Base-by-base conservation (phyloP, 2,329 filamentous ascomycete genomes). In the Tricladium varicosporioides region DNA sequence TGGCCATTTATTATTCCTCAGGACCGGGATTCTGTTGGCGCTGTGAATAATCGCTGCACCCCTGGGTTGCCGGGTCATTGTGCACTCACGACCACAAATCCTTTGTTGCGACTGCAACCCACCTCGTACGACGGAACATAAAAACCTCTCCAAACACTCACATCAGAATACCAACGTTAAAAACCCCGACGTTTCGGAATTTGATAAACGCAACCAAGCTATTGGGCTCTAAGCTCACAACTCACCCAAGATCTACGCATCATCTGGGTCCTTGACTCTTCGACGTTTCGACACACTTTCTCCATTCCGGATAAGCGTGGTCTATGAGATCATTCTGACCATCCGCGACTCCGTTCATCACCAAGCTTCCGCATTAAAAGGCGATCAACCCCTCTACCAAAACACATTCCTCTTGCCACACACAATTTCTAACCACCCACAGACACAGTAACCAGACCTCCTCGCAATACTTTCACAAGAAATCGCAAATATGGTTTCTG, bases 401-500 rank as follows among this genome's bases (percentile, higher is more conserved):
- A 43, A 43, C 40, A 43, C 43, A 46, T 22, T 16, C 13, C 40
- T 46, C 16, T 16, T 22, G 10, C 43, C 4, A 18, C 43, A 15
- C 13, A 13, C 16, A 22, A 2, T 15, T 15, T 22, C 43, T 16
- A 4, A 16, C 13, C 43, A 15, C 18, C 43, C 13, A 22, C 14
- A 46, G 40, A 16, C n/a, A 15, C 14, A 4, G 3, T 15, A 16
- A 10, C n/a, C 43, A 10, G 15, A 4, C 43, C 13, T 15, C 15
- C 15, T 15, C 16, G 10, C 43, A 40, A 40, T 15, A 10, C 15
- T n/a, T n/a, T 3, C 13, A 16, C 43, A 46, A 15, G 3, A 46
- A 16, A 13, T 16, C 14, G 13, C 19, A 42, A 54, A 50, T 9
- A 67, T 69, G 64, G 53, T 45, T 53, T 56, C 58, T 19, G 9